These are phyloP conservation scores for Lotmaria passim DNA, from an alignment of 208 protist genomes.

Conservation along the genomic window DNA sequence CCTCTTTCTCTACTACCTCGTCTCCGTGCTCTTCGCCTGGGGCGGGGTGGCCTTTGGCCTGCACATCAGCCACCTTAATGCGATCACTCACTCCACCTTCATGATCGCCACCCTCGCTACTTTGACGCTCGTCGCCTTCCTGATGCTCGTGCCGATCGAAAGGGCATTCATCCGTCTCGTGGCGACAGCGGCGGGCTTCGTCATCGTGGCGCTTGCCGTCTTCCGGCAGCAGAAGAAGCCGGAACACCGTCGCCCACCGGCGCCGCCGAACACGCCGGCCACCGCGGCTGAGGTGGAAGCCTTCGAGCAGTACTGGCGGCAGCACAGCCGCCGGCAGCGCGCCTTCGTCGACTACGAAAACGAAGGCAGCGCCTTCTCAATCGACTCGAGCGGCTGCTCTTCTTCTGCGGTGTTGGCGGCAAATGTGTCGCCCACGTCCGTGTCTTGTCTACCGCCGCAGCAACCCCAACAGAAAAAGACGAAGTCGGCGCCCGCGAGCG, in stretches of 20 bases:
- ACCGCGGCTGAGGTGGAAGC: conserved; percentile 27
- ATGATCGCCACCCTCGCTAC: conserved; percentile 22
- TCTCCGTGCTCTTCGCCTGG: conserved; percentile 33
- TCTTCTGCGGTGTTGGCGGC: not conserved
- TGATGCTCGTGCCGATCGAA: conserved; percentile 20
- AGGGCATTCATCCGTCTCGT: conserved; percentile 1
- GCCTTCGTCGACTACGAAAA: conserved; percentile 1
- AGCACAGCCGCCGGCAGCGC: conserved; percentile 9
- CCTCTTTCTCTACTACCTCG: conserved; percentile 31
- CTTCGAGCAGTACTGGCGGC: conserved; percentile 33
- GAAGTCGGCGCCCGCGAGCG: no score
- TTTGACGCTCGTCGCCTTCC: conserved; percentile 14
- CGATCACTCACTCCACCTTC: conserved; percentile 16
- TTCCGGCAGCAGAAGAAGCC: conserved; percentile 24
- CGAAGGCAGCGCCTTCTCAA: conserved; percentile 13
- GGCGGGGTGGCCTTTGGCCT: conserved; percentile 31
- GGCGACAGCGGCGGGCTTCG: conserved; percentile 8
- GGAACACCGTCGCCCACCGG: conserved; percentile 30
- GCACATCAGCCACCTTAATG: conserved; percentile 19
- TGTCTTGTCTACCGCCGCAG: not conserved
- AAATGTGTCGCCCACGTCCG: conserved; percentile 3
- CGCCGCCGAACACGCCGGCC: conserved; percentile 39
- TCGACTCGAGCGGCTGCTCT: not conserved
- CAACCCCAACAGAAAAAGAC: not conserved
- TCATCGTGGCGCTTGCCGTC: conserved; percentile 10